Evolutionary conservation across 2,329 filamentous ascomycete species (phyloP), one percentile per base, ranked within the genome.

Genomic region (Claviceps cyperi): DNA sequence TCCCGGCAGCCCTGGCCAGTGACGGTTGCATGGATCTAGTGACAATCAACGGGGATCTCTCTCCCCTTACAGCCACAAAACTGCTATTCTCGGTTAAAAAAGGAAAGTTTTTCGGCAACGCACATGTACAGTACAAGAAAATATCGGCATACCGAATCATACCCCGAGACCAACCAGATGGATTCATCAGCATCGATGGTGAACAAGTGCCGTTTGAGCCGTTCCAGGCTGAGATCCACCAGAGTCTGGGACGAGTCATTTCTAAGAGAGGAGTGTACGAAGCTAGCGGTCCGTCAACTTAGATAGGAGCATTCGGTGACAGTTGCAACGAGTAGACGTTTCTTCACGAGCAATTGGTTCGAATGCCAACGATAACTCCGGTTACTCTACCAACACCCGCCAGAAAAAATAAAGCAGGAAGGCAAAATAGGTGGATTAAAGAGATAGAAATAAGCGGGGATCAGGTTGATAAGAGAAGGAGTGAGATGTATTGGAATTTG

Each of bases 111-210:
- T 94, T 95, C 57, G 86, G 94, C 62, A 80, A 85, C 61, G 76
- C 80, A 0, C 75, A 85, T 39, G 84, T 95, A 13, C 75, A 76
- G 32, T 91, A 96, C 65, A 78, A 82, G 58, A 98, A 98, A 65
- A 76, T 96, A 4, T 76, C 77, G n/a, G 92, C 84, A 0, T 96
- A 92, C 63, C 78, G 92, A 41, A 83, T 98, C 54, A 82, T 83
- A 3, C 92, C 92, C 0, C 80, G 78, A 49, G 69, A 83, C 54
- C 75, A 82, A 58, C 70, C 77, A 39, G 76, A 82, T 54, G 91
- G 91, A 1, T 92, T 86, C 64, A 94, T 98, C 63, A 94, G 88
- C 63, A 88, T 98, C 56, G 92, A 97, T 61, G 92, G 92, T 38
- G 92, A 98, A 68, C 76, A 78, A 49, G 74, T 94, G 2, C 85